A percentile compares a stretch with the other conserved stretches of the same genome.
These are phyloP conservation scores for Salvia splendens DNA, from an alignment of 257 asterid species.

Conservation along the genomic window DNA sequence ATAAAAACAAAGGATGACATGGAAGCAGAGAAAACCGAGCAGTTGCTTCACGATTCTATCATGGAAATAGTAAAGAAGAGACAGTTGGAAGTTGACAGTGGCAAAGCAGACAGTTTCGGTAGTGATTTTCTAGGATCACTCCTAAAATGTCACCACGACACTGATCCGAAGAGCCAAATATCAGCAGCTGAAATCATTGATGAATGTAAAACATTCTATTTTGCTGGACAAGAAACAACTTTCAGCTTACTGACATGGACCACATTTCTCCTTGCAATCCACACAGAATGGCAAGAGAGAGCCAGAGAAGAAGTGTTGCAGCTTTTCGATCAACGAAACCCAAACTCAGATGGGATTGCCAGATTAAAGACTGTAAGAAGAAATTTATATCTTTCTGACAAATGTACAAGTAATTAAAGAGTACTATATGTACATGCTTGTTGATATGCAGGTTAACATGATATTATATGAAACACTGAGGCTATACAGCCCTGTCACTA, in stretches of 20 bases:
- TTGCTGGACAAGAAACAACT: constrained; percentile 64
- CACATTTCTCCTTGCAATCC: constrained; percentile 48
- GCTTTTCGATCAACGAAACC: constrained; percentile 37
- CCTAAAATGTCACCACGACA: constrained; percentile 40
- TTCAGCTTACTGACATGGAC: constrained; percentile 48
- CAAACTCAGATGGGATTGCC: constrained; percentile 42
- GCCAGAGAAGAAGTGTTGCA: constrained; percentile 49
- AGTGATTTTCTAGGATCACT: constrained; percentile 63
- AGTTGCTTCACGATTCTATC: no score
- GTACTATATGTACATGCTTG: no score
- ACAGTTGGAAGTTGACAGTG: constrained; percentile 30
- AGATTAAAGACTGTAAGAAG: constrained; percentile 45
- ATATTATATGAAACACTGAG: constrained; percentile 41
- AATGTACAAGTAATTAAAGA: not conserved
- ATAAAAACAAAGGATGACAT: no score
- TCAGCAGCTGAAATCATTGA: constrained; percentile 47
- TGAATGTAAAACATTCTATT: constrained; percentile 64
- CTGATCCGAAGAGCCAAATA: constrained; percentile 32
- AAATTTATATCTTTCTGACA: not conserved
- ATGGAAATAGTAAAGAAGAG: no score
- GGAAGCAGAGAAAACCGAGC: no score
- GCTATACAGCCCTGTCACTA: constrained; percentile 35
- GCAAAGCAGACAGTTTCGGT: constrained; percentile 39
- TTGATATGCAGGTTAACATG: constrained; percentile 33
- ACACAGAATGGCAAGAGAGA: constrained; percentile 66